Conservation (phyloP, 208 protist species). For the Trichomonas vaginalis region DNA sequence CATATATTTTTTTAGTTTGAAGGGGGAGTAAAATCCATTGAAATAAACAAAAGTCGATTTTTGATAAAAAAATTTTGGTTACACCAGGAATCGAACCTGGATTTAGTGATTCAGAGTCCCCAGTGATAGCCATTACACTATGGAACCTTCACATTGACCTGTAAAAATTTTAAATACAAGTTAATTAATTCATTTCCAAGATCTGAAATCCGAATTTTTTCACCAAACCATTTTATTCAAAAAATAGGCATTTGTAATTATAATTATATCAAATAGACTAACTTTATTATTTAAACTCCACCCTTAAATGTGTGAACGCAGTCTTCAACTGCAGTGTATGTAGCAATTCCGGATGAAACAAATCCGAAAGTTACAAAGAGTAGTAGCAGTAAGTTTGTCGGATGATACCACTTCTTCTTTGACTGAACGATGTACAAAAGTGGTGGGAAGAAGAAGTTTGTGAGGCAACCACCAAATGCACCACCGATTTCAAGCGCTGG, state of each 20-base stretch:
- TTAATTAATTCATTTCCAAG: too few species aligned
- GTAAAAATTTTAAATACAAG: too few species aligned
- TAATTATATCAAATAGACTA: too few species aligned
- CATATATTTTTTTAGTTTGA: too few species aligned
- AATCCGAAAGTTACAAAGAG: not conserved
- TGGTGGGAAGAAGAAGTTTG: not conserved
- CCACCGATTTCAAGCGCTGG: not conserved
- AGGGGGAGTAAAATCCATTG: too few species aligned
- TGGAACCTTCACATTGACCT: conserved; percentile 1
- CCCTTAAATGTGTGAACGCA: too few species aligned
- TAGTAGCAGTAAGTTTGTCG: not conserved
- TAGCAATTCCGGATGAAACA: not conserved
- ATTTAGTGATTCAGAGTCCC: not conserved
- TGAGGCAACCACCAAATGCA: not conserved
- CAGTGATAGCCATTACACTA: conserved; percentile 6
- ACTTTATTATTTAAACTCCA: too few species aligned
- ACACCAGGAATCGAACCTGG: not conserved
- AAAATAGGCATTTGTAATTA: too few species aligned
- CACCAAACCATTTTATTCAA: too few species aligned
- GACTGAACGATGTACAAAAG: not conserved
- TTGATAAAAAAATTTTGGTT: not conserved
- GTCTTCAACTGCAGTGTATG: not conserved
- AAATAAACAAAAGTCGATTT: too few species aligned
- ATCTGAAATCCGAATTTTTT: too few species aligned
- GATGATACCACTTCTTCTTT: not conserved